These are phyloP conservation scores for Citrullus mucosospermus DNA, from an alignment of 306 rosid species.

Conservation along the genomic window DNA sequence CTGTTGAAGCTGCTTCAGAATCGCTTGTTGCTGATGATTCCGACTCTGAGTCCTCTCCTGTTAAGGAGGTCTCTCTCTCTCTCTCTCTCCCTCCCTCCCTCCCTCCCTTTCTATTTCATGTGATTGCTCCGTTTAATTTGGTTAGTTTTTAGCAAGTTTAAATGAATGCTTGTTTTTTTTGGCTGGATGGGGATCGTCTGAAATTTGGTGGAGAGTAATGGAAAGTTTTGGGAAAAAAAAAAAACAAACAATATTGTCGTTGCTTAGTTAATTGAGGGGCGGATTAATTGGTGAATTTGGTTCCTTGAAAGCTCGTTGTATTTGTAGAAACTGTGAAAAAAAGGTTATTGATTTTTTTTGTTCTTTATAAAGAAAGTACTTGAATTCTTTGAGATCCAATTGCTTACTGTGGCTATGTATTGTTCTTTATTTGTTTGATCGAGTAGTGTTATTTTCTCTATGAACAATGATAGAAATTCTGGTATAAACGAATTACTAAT, in stretches of 20 bases:
- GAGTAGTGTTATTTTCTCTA: background rate
- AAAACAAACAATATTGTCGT: background rate
- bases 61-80: slow-evolving; percentile 20
- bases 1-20: slow-evolving; percentile 17
- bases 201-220: too few species aligned
- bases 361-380: background rate
- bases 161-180: background rate
- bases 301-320: background rate
- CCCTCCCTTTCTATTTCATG: background rate
- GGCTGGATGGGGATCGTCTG: background rate
- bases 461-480: background rate
- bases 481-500: background rate
- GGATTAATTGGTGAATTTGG: background rate
- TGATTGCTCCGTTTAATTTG: background rate
- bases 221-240: background rate
- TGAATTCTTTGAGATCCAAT: background rate
- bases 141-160: background rate
- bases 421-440: background rate
- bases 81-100: background rate
- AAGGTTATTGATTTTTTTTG: too few species aligned
- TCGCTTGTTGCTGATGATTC: slow-evolving; percentile 8
- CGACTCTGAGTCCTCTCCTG: slow-evolving; percentile 11
- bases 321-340: too few species aligned
- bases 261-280: background rate
- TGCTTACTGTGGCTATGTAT: background rate